Evolutionary conservation across 1,284 basidiomycete genomes (phyloP).

Genomic region (Mycosarcoma mackinlayi): DNA sequence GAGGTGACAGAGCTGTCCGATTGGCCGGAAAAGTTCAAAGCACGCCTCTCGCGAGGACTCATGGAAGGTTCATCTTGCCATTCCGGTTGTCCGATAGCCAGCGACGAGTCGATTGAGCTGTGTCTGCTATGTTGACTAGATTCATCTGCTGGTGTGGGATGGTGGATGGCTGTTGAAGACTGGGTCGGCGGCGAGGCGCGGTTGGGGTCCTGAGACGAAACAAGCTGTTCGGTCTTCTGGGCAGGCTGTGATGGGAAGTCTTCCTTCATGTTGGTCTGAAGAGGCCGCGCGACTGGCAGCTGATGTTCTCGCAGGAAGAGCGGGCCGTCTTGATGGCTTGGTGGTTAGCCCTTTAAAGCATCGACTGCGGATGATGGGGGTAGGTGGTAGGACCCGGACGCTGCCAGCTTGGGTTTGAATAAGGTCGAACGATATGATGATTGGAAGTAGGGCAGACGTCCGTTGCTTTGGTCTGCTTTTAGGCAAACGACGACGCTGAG

Average conservation of each 20-base stretch:
- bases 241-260: slow-evolving; percentile 2
- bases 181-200: slow-evolving; percentile 3
- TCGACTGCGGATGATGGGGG: too few relatives aligned
- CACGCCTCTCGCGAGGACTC: slow-evolving; percentile 11
- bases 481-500: too few relatives aligned
- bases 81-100: slow-evolving; percentile 13
- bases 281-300: background rate
- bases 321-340: too few relatives aligned
- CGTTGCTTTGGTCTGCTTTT: too few relatives aligned
- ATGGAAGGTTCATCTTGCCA: slow-evolving; percentile 9
- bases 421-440: too few relatives aligned
- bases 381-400: too few relatives aligned
- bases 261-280: slow-evolving; percentile 13
- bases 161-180: slow-evolving; percentile 15
- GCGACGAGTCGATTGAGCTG: slow-evolving; percentile 4
- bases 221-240: background rate
- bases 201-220: background rate
- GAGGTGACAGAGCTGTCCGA: background rate
- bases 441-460: too few relatives aligned
- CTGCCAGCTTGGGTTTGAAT: too few relatives aligned
- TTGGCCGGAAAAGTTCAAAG: slow-evolving; percentile 10
- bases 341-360: too few relatives aligned
- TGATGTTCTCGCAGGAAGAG: background rate
- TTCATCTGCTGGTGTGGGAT: too few relatives aligned
- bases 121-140: background rate